Percentiles rank a stretch among this genome's conserved stretches.
These are phyloP conservation scores for Curvularia hawaiiensis DNA, from an alignment of 2,329 filamentous ascomycete genomes.

Conservation along the genomic window DNA sequence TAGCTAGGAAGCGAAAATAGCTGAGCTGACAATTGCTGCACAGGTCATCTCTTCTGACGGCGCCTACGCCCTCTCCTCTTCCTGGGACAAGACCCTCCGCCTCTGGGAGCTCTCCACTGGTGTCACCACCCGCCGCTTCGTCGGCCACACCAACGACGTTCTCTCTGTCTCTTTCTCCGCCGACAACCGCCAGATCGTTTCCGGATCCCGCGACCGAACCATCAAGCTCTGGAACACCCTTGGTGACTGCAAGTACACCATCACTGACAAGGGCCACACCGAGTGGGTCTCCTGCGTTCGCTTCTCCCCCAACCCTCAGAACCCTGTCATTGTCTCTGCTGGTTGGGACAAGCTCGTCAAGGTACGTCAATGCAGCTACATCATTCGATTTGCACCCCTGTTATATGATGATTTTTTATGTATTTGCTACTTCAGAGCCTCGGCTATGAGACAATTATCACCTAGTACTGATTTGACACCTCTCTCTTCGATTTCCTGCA, in stretches of 20 bases:
- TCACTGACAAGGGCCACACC: slow-evolving; percentile 99
- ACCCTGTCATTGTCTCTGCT: slow-evolving; percentile 98
- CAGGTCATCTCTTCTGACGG: slow-evolving; percentile 99
- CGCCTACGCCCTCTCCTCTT: slow-evolving; percentile 97
- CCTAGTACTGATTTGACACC: slow-evolving; percentile 73
- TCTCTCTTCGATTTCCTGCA: slow-evolving; percentile 2
- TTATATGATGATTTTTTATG: slow-evolving; percentile 89
- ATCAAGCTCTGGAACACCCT: slow-evolving; percentile 99
- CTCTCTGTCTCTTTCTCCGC: slow-evolving; percentile 99
- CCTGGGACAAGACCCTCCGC: slow-evolving; percentile 99
- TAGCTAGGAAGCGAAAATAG: slow-evolving; percentile 26
- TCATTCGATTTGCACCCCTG: not conserved
- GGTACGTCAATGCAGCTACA: slow-evolving; percentile 66
- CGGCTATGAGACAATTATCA: slow-evolving; percentile 98
- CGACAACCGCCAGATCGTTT: slow-evolving; percentile 99
- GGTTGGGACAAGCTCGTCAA: slow-evolving; percentile 99
- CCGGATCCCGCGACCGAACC: slow-evolving; percentile 94
- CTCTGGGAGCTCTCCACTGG: slow-evolving; percentile 99
- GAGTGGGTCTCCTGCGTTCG: slow-evolving; percentile 99
- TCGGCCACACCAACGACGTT: slow-evolving; percentile 99
- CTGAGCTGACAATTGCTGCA: slow-evolving; percentile 44
- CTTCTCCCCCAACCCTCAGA: slow-evolving; percentile 99
- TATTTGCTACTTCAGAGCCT: slow-evolving; percentile 99
- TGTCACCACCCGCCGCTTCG: slow-evolving; percentile 96
- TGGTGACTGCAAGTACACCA: slow-evolving; percentile 99